These are phyloP conservation scores for Rhytidiadelphus loreus DNA, from an alignment of 225 moss, liverwort and hornwort species.

Conservation along the genomic window DNA sequence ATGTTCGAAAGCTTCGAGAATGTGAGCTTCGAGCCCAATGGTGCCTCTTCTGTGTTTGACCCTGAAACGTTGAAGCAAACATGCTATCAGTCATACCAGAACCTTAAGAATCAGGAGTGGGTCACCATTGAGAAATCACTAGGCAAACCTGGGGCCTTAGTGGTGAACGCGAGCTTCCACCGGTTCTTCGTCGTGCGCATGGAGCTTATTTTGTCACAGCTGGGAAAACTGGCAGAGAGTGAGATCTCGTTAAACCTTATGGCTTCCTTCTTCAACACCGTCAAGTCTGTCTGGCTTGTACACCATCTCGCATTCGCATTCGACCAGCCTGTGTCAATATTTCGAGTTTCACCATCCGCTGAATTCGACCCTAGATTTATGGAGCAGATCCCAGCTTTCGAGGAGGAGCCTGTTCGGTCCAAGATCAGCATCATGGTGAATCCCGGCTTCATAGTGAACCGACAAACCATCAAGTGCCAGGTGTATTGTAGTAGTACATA, in stretches of 20 bases:
- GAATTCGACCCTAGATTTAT: constrained; percentile 36
- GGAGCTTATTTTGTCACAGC: constrained; percentile 38
- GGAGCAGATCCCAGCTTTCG: constrained; percentile 36
- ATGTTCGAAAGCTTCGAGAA: constrained; percentile 57
- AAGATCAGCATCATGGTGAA: constrained; percentile 56
- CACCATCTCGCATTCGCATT: constrained; percentile 43
- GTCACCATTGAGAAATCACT: constrained; percentile 25
- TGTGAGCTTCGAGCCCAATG: constrained; percentile 49
- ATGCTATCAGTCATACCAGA: constrained; percentile 19
- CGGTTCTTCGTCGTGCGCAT: constrained; percentile 46
- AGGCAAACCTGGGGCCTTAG: constrained; percentile 22
- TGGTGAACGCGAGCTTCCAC: constrained; percentile 38
- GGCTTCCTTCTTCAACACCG: constrained; percentile 35
- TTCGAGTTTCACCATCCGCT: constrained; percentile 31
- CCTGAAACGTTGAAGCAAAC: constrained; percentile 17
- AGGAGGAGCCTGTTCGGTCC: constrained; percentile 27
- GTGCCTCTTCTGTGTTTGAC: constrained; percentile 24
- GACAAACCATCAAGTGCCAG: constrained; percentile 46
- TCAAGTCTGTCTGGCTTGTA: constrained; percentile 47
- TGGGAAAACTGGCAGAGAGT: constrained; percentile 30
- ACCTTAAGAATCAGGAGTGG: constrained; percentile 36
- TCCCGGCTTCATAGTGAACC: constrained; percentile 40
- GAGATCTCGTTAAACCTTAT: constrained; percentile 26
- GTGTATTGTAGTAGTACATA: constrained; percentile 47
- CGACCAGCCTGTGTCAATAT: constrained; percentile 28